phyloP scores from a whole-genome alignment of 306 rosid species.

The Prunus dulcis region DNA sequence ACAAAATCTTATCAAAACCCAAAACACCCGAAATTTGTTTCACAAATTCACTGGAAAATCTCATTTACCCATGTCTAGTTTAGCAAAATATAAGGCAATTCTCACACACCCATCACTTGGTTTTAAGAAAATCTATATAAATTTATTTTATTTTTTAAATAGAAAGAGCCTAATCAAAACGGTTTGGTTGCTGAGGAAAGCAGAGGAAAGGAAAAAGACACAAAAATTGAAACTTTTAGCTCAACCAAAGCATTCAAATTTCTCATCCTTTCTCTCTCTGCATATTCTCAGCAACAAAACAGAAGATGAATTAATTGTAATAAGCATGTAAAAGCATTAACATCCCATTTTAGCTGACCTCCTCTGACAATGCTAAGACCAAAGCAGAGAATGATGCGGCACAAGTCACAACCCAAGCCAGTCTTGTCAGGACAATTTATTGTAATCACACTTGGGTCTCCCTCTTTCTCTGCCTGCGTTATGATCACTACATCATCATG shows the following conservation, averaged over 20 bases:
- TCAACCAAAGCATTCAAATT: not conserved
- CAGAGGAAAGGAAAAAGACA: not conserved
- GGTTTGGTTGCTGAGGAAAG: not conserved
- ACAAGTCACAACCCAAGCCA: slow-evolving; percentile 91
- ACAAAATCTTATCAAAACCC: slow-evolving; percentile 12
- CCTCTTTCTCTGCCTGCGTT: slow-evolving; percentile 55
- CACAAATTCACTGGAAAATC: slow-evolving; percentile 9
- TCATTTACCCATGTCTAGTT: slow-evolving; percentile 1
- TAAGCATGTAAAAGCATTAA: not conserved
- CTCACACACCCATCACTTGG: not conserved
- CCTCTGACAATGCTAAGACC: slow-evolving; percentile 89
- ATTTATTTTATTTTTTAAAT: not conserved
- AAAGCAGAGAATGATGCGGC: slow-evolving; percentile 91
- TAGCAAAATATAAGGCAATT: not conserved
- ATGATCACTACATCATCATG: slow-evolving; percentile 79
- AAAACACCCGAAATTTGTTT: slow-evolving; percentile 14
- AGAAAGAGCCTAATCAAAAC: not conserved
- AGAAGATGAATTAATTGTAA: not conserved
- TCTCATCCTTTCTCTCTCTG: not conserved
- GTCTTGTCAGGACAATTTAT: slow-evolving; percentile 96
- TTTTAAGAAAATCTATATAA: not conserved
- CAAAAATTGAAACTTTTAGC: not conserved
- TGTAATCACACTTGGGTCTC: slow-evolving; percentile 68
- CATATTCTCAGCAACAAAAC: slow-evolving; percentile 10
- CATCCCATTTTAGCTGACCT: slow-evolving; percentile 41